Base-by-base conservation (phyloP, 2,329 filamentous ascomycete genomes). In the Fusarium transvaalense region DNA sequence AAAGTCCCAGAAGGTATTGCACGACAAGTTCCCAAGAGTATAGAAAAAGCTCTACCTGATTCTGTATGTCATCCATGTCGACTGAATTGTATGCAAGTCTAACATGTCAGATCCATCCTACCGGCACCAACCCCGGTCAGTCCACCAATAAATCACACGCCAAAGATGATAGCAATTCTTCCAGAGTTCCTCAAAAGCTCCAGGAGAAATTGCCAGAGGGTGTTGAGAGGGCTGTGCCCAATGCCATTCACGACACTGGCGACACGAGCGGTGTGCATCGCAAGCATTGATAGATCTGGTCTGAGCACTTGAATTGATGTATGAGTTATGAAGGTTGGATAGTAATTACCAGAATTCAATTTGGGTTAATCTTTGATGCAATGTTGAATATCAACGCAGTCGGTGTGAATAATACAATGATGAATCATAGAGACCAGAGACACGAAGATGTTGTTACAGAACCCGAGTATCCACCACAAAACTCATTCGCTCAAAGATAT, bases 151-250 rank as follows among this genome's bases (percentile, higher is more conserved):
- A 65, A 15, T 57, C 71, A 2, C 71, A 75, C 9, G 68, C 71
- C 2, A 72, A 72, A 32, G 61, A 56, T 2, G 62, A 56, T 7
- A 60, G 68, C 0, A 38, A 63, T 2, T 63, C 66, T 13, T 75
- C 74, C 4, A 56, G 71, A 0, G 42, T 75, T 10, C 71, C 74
- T 2, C 51, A 70, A 45, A 74, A 74, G 41, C 13, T 69, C 0
- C 74, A 76, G 48, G 65, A 75, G 57, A 67, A 53, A 19, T 19
- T 76, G 4, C 70, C 74, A 1, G 70, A 75, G 42, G 58, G 63
- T 4, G 23, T 75, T 10, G 69, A 73, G 38, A 45, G 65, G 14
- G 74, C 68, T 2, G 58, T 66, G 0, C 71, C 71, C 1, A 75
- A 69, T 17, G 59, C 39, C 0, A 61, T 75, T 5, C 70, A 72